Percentiles rank a stretch among this genome's conserved stretches.
These are phyloP conservation scores for Botrytis byssoidea DNA, from an alignment of 2,329 filamentous ascomycete species.

Conservation along the genomic window DNA sequence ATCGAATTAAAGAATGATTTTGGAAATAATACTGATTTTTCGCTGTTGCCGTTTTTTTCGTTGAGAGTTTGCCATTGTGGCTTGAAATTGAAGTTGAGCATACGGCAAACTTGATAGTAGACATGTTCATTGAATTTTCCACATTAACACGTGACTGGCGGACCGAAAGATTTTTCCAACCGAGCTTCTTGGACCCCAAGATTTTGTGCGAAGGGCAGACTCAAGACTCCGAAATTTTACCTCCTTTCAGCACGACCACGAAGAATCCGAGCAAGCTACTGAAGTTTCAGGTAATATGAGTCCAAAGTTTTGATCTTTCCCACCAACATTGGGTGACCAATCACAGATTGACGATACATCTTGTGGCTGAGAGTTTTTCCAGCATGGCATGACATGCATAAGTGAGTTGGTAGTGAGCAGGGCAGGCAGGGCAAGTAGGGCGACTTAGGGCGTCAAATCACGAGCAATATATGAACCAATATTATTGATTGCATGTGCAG, in stretches of 20 bases:
- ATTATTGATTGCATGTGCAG: neutral
- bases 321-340: neutral
- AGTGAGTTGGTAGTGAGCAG: neutral
- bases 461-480: neutral
- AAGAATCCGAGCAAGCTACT: neutral
- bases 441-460: neutral
- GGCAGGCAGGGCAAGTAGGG: neutral
- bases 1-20: too few species aligned
- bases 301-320: neutral
- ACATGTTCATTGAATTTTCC: neutral
- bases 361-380: neutral
- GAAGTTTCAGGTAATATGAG: slow-evolving; percentile 1
- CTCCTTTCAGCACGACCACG: neutral
- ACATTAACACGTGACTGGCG: rapidly evolving
- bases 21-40: too few species aligned
- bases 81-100: neutral
- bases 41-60: too few species aligned
- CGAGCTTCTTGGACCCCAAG: neutral
- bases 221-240: neutral
- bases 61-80: too few species aligned
- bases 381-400: neutral
- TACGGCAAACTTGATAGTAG: neutral
- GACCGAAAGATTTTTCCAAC: neutral
- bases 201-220: neutral
- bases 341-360: neutral